Evolutionary conservation across 768 basidiomycete genomes (phyloP), one percentile per base, ranked within the genome.

Genomic region (Neoboletus brunneissimus): DNA sequence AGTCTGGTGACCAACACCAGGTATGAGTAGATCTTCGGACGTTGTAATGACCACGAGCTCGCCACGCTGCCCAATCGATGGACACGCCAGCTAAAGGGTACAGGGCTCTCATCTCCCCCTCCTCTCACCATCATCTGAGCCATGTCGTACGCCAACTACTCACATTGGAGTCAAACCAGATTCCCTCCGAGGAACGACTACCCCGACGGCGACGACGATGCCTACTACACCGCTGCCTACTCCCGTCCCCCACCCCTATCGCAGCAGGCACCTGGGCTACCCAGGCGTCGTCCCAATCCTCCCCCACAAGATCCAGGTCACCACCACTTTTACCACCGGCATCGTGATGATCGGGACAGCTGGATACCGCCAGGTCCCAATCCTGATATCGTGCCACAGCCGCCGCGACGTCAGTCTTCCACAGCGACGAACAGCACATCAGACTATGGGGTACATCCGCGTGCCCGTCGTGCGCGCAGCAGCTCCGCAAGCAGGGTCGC

Each of bases 261-360:
- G 13, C 62, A 52, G 23, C 62, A 66, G 23, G 12, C 47, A 9
- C 22, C 52, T 1, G 34, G 31, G 12, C 10, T 44, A 20, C 31
- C 60, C 29, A 67, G 65, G 51, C 63, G 63, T 1, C 66, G 63
- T 25, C 63, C 53, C 2, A 60, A 64, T 38, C 44, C 54, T 5
- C 25, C 16, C 10, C 49, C 41, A 0, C 60, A 58, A 44, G 66
- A 68, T 41, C 5, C 32, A 3, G 22, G 35, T 9, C 15, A 53
- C 8, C 16, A 32, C 41, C 60, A 62, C 46, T 29, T 48, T 51
- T 63, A 67, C 38, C 57, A 50, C 20, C 56, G 65, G 48, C 54
- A 65, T 65, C 66, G 60, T 10, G 60, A 67, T 37, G 65, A 65
- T 55, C 55, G 65, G 22, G 62, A 67, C 10, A 11, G 52, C 7